phyloP scores from a whole-genome alignment of 257 asterid species.

The Eucommia ulmoides region DNA sequence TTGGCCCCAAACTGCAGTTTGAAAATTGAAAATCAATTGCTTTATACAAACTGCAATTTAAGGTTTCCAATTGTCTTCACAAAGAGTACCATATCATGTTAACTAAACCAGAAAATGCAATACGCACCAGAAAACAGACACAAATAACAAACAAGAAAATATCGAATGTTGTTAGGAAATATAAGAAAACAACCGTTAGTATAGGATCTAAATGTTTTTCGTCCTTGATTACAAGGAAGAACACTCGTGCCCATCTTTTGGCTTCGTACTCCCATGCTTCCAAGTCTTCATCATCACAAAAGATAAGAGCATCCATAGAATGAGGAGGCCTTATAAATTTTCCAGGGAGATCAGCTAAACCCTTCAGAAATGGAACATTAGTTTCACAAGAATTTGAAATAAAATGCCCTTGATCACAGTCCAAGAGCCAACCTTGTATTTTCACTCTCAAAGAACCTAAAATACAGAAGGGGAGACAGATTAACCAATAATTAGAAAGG shows the following conservation, averaged over 20 bases:
- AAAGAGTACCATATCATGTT: too few species aligned
- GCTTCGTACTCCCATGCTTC: slow-evolving; percentile 75
- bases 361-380: slow-evolving; percentile 35
- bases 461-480: neutral
- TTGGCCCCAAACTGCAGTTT: too few species aligned
- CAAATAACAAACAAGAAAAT: neutral
- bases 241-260: slow-evolving; percentile 77
- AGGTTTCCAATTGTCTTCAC: too few species aligned
- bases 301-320: slow-evolving; percentile 25
- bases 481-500: slow-evolving; percentile 3
- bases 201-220: slow-evolving; percentile 37
- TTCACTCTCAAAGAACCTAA: slow-evolving; percentile 57
- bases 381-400: slow-evolving; percentile 6
- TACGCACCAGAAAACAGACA: too few species aligned
- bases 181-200: slow-evolving; percentile 29
- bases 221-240: slow-evolving; percentile 43
- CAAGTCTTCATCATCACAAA: slow-evolving; percentile 74
- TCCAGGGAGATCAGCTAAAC: slow-evolving; percentile 41
- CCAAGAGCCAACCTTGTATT: slow-evolving; percentile 55
- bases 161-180: too few species aligned
- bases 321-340: slow-evolving; percentile 30
- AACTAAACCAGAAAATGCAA: too few species aligned
- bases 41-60: too few species aligned
- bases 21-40: too few species aligned
- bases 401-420: slow-evolving; percentile 10